Percentiles rank a stretch among this genome's conserved stretches.
Evolutionary conservation across 129 eudicot genomes (phyloP).

Genomic region (Helianthus tuberosus): DNA sequence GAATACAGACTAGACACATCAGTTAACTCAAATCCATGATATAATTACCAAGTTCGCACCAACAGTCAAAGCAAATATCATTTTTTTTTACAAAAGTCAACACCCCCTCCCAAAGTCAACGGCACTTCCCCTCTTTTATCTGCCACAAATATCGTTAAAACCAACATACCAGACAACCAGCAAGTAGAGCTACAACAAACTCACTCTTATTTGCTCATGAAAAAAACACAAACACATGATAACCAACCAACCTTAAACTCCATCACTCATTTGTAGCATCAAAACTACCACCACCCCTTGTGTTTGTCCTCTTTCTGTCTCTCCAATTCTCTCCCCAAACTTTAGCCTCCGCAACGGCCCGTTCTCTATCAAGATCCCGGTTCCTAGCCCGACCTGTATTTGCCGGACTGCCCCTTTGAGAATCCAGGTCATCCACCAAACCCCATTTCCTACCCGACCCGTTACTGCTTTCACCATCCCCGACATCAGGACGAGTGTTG

Average conservation of each 20-base stretch:
- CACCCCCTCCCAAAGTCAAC: conserved; percentile 38
- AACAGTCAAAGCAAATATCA: conserved; percentile 39
- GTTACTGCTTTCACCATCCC: conserved; percentile 59
- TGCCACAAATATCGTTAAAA: conserved; percentile 31
- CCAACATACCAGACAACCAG: conserved; percentile 36
- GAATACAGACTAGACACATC: conserved; percentile 18
- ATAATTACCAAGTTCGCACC: conserved; percentile 36
- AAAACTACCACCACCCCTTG: conserved; percentile 55
- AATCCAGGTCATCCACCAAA: conserved; percentile 44
- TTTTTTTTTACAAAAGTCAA: conserved; percentile 44
- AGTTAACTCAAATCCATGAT: conserved; percentile 41
- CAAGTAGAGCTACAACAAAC: conserved; percentile 28
- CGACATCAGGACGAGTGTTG: conserved; percentile 44
- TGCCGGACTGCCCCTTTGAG: conserved; percentile 76
- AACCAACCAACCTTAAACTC: conserved; percentile 13
- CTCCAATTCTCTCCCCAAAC: conserved; percentile 99
- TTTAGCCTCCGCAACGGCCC: conserved; percentile 95
- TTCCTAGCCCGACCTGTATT: conserved; percentile 69
- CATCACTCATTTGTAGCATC: conserved; percentile 70
- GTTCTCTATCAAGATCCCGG: conserved; percentile 84
- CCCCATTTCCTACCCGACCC: conserved; percentile 84
- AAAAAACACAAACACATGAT: conserved; percentile 16
- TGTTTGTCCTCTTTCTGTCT: conserved; percentile 67
- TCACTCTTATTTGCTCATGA: conserved; percentile 34
- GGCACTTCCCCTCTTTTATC: conserved; percentile 25